Conservation (phyloP, 495 filamentous ascomycete genomes). For the Hamigera avellanea region DNA sequence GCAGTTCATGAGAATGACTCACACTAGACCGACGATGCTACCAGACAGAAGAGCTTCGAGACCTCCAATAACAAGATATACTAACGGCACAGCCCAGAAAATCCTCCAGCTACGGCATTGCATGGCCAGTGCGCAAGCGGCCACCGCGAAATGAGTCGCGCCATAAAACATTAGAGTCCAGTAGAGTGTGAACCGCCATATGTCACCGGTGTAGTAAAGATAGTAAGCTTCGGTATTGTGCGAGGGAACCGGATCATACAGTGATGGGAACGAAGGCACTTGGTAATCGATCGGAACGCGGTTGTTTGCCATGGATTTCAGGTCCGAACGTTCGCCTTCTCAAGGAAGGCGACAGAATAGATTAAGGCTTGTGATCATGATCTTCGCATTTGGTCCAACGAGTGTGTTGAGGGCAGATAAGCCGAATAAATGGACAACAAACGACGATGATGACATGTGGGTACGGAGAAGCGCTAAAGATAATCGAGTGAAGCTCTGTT, state of each 20-base stretch:
- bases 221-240: constrained; percentile 41
- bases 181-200: constrained; percentile 83
- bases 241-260: constrained; percentile 64
- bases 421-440: too few relatives aligned
- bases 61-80: constrained; percentile 65
- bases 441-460: too few relatives aligned
- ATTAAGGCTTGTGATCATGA: too few relatives aligned
- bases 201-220: constrained; percentile 68
- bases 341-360: constrained; percentile 1
- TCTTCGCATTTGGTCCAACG: too few relatives aligned
- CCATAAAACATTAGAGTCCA: constrained; percentile 60
- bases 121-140: constrained; percentile 60
- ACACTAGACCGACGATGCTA: constrained; percentile 83
- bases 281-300: constrained; percentile 53
- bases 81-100: constrained; percentile 63
- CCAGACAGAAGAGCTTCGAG: constrained; percentile 78
- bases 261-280: constrained; percentile 72
- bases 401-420: too few relatives aligned
- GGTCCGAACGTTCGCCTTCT: constrained; percentile 1
- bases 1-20: constrained; percentile 23
- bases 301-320: constrained; percentile 26
- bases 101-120: constrained; percentile 59
- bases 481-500: too few relatives aligned
- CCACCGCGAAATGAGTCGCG: constrained; percentile 38
- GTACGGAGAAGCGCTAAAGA: too few relatives aligned